Evolutionary conservation across 2,329 filamentous ascomycete species (phyloP), one percentile per base, ranked within the genome.

Genomic region (Fusarium nelsonii): DNA sequence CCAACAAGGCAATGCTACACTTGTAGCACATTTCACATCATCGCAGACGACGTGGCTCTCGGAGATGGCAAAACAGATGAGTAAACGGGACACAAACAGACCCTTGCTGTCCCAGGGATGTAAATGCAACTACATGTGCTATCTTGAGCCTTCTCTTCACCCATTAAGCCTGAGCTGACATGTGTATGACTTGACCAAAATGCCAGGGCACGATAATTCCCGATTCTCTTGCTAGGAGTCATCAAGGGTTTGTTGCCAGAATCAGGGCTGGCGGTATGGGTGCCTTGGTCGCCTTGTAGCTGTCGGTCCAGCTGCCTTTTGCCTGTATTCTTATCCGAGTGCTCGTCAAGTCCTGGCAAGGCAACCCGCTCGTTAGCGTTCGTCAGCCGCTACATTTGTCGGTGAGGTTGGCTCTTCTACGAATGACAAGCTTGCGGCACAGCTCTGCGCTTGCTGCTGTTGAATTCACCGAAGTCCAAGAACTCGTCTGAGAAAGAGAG

Each of bases 341-440:
- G 23, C 45, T 41, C 37, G 40, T 48, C 59, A 51, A 46, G 45
- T 18, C 49, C 23, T 34, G 26, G 40, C 11, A 32, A 69, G 49
- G 53, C 49, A 45, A 52, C 30, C 28, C 43, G n/a, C n/a, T 50
- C 43, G 28, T 40, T 51, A 52, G 44, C 28, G 34, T 58, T 51
- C 58, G 18, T 56, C 57, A 55, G 34, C 41, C 23, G 51, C 41
- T 40, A 46, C 50, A 43, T 49, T 64, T 68, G 26, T 58, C 39
- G 57, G 53, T 46, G 41, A 60, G 34, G 60, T 33, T 41, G 39
- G 40, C 30, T 39, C 32, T 52, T 58, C 53, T 49, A 26, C 53
- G 34, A 59, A 63, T 43, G 33, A 36, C 45, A 57, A 57, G 52
- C 49, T 44, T 55, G 44, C 66, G 65, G 66, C 62, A 63, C 66